Base-by-base conservation (phyloP, 169 alveolate species). In the Plasmodium vinckei region DNA sequence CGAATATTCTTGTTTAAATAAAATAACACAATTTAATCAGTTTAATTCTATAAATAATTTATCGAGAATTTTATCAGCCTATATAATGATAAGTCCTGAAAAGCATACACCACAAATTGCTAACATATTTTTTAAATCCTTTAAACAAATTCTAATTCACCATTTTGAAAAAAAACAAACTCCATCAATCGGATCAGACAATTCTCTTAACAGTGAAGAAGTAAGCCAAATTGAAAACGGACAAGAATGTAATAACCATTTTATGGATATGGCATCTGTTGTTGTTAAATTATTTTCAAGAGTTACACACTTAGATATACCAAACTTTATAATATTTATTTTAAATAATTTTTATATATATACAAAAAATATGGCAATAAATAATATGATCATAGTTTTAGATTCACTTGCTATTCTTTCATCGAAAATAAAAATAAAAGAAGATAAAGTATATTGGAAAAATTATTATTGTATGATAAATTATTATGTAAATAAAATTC, bases 1-100 rank as follows among this genome's bases (percentile, higher is more conserved):
- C n/a, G 75, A 75, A 75, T 23, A 61, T 0, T 61, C 88, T 0
- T 75, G 88, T 53, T 15, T 75, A 33, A 61, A 47, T 61, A 75
- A 46, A 25, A 44, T 75, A 23, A 39, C 19, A 21, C 57, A 75
- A 65, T 23, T 75, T 0, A 42, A 56, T 9, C 21, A 46, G 9
- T 61, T 61, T 27, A 75, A 6, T 7, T 75, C 68, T 13, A 53
- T 27, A 7, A 21, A 33, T 61, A 12, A 25, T 46, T 75, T 75
- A 13, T 9, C 63, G 13, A 15, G 61, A 13, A 47, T 42, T 15
- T 21, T 75, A 25, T 75, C 88, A 12, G 88, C 88, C 0, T 73
- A 59, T 1, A 21, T 72, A 19, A 57, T 60, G 9, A 49, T 75
- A 56, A 3, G n/a, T 21, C 49, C 17, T 23, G 25, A 72, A 5